These are phyloP conservation scores for Epithele typhae DNA, from an alignment of 768 basidiomycete species.

Conservation along the genomic window DNA sequence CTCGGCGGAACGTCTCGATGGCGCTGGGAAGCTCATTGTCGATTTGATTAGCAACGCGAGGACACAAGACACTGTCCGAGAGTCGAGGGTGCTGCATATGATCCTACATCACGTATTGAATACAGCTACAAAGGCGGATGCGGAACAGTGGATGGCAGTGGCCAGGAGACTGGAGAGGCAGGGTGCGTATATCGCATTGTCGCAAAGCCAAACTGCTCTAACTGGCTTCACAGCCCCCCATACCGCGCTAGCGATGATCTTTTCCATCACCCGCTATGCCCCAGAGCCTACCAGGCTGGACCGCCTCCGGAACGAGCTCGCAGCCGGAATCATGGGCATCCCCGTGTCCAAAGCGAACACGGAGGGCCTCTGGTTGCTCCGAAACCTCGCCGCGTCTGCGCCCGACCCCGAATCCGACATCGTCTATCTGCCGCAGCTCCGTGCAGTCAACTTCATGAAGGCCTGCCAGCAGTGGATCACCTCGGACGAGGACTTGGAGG, in stretches of 20 bases:
- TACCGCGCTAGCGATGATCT: conserved; percentile 61
- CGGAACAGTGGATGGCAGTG: conserved; percentile 73
- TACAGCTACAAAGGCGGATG: conserved; percentile 58
- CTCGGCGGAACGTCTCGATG: conserved; percentile 13
- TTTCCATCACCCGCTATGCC: conserved; percentile 54
- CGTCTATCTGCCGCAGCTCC: conserved; percentile 77
- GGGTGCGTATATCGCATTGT: conserved; percentile 38
- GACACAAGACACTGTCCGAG: conserved; percentile 44
- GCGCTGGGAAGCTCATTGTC: conserved; percentile 28
- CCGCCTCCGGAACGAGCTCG: conserved; percentile 85
- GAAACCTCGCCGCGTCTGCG: conserved; percentile 66
- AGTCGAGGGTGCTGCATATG: conserved; percentile 54
- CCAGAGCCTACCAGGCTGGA: conserved; percentile 71
- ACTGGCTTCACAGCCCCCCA: conserved; percentile 52
- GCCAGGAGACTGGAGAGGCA: conserved; percentile 58
- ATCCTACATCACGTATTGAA: conserved; percentile 58
- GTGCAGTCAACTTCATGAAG: conserved; percentile 86
- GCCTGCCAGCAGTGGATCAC: conserved; percentile 81
- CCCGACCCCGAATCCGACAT: conserved; percentile 77
- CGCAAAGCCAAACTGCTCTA: neutral
- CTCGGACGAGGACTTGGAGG: conserved; percentile 57
- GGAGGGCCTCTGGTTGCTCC: conserved; percentile 64
- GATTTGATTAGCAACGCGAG: conserved; percentile 29
- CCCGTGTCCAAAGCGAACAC: conserved; percentile 56
- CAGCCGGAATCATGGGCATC: conserved; percentile 72